Evolutionary conservation across 139 green algal species (phyloP).

Genomic region (Closterium sp.): DNA sequence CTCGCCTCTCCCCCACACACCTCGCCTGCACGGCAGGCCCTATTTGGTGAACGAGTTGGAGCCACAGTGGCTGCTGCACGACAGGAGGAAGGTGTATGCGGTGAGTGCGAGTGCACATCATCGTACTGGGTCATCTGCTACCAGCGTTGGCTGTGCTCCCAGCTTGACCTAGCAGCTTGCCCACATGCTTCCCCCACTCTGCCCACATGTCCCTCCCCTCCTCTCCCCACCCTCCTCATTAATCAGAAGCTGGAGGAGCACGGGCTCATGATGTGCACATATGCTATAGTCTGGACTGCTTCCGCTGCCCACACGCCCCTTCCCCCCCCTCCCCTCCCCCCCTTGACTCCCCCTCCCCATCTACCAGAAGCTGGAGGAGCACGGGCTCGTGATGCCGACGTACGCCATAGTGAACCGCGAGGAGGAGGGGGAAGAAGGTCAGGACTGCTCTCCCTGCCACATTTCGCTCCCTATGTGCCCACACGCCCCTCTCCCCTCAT

Average conservation of each 20-base stretch:
- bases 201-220: too few species aligned
- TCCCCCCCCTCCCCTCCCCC: background rate
- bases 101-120: slow-evolving; percentile 29
- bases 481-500: background rate
- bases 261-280: slow-evolving; percentile 42
- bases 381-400: slow-evolving; percentile 22
- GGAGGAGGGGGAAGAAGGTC: too few species aligned
- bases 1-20: background rate
- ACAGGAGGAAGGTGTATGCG: slow-evolving; percentile 82
- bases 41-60: slow-evolving; percentile 94
- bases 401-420: slow-evolving; percentile 65
- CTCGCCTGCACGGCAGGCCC: slow-evolving; percentile 54
- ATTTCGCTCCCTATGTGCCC: too few species aligned
- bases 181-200: too few species aligned
- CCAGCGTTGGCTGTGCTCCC: too few species aligned
- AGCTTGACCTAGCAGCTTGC: too few species aligned
- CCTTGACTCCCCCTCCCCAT: background rate
- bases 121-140: too few species aligned
- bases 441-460: too few species aligned
- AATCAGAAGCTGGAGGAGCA: slow-evolving; percentile 23
- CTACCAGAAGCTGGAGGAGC: slow-evolving; percentile 32
- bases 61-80: slow-evolving; percentile 81
- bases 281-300: slow-evolving; percentile 41
- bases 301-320: background rate
- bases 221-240: too few species aligned